A percentile compares a stretch with the other conserved stretches of the same genome.
Conservation (phyloP, 176 grass and related monocot species). For the Phoenix roebelenii region DNA sequence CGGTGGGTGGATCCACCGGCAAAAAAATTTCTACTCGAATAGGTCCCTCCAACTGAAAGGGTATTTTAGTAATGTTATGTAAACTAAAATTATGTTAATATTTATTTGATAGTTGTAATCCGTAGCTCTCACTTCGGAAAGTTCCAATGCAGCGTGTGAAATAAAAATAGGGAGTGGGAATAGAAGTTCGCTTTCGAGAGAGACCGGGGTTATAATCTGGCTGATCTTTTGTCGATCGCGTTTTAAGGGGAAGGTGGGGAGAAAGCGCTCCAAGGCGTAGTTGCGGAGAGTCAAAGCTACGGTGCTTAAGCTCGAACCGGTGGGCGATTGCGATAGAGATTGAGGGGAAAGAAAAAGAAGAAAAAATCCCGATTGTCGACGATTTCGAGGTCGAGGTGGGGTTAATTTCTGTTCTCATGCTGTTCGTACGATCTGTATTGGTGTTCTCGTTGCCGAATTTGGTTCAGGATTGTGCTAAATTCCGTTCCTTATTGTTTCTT, state of each 20-base stretch:
- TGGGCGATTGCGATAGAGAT: background rate
- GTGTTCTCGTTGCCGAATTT: background rate
- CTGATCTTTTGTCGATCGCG: background rate
- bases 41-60: no score
- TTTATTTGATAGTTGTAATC: no score
- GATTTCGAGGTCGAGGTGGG: slow-evolving; percentile 8
- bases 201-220: no score
- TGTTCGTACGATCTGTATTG: background rate
- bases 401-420: background rate
- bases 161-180: no score
- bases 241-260: slow-evolving; percentile 4
- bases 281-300: slow-evolving; percentile 22
- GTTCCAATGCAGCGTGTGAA: no score
- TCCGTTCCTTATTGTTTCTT: background rate
- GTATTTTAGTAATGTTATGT: no score
- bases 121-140: no score
- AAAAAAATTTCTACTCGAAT: no score
- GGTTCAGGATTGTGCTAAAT: background rate
- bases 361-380: background rate
- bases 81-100: no score
- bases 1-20: no score
- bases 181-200: no score
- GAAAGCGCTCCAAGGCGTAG: slow-evolving; percentile 1
- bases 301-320: background rate
- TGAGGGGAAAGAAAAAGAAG: no score